Evolutionary conservation across 2,329 filamentous ascomycete species (phyloP).

Genomic region (Colletotrichum musicola): DNA sequence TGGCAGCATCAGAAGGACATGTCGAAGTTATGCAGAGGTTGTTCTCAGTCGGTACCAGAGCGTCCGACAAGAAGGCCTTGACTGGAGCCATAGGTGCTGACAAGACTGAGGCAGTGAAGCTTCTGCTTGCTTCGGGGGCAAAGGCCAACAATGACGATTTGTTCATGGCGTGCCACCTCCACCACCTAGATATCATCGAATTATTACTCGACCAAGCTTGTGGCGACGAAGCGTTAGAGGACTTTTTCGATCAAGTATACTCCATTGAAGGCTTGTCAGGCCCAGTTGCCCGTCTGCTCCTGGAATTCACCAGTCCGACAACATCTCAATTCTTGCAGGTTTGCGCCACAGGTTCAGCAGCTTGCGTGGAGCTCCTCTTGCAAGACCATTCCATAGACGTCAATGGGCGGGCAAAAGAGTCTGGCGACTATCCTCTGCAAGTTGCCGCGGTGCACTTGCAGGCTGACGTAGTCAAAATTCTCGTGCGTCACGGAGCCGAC

Average conservation of each 20-base stretch:
- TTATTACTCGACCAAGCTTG: neutral
- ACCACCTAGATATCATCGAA: neutral
- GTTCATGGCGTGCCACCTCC: neutral
- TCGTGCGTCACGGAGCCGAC: neutral
- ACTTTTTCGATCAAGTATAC: neutral
- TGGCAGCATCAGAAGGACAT: neutral
- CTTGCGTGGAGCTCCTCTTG: neutral
- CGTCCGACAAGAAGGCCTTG: neutral
- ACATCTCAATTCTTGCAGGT: neutral
- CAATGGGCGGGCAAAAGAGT: neutral
- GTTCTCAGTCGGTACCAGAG: neutral
- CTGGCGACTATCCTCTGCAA: neutral
- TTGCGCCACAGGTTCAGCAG: neutral
- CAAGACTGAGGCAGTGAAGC: neutral
- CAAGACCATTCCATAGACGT: neutral
- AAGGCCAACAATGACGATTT: neutral
- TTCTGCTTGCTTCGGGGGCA: neutral
- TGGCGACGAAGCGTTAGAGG: neutral
- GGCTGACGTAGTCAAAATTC: neutral
- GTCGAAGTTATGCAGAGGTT: neutral
- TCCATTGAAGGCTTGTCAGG: neutral
- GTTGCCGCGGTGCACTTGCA: neutral
- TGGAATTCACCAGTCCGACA: neutral
- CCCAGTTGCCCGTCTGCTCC: neutral
- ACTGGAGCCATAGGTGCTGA: neutral